Conservation (phyloP, 108 stramenopile species). For the Nitzschia putrida region DNA sequence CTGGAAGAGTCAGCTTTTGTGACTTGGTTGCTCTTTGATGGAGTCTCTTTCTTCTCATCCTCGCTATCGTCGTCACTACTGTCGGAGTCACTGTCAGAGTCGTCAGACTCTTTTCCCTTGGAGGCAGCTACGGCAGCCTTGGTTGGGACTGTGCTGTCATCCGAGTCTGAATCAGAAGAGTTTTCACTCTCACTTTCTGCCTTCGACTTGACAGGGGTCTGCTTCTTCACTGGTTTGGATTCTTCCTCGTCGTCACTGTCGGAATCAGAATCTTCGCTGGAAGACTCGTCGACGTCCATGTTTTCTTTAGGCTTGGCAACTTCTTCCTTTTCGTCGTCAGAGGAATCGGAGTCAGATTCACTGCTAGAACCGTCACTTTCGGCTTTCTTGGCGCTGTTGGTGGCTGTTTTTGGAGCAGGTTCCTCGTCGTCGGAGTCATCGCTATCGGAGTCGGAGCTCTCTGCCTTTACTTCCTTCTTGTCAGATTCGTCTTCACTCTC, state of each 20-base stretch:
- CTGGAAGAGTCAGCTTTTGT: conserved; percentile 8
- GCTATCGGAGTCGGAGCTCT: not conserved
- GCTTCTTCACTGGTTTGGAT: not conserved
- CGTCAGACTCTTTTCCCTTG: not conserved
- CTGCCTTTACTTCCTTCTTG: conserved; percentile 16
- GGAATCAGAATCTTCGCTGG: conserved; percentile 12
- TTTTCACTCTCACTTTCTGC: conserved; percentile 27
- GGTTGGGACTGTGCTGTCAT: conserved; percentile 3
- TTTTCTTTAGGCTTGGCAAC: not conserved
- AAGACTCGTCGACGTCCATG: conserved; percentile 5
- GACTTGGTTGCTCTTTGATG: not conserved
- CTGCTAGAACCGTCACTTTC: conserved; percentile 13
- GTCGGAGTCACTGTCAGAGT: not conserved
- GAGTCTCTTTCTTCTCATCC: not conserved
- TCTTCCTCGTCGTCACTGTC: conserved; percentile 5
- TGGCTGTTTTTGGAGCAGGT: not conserved
- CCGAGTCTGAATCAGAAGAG: conserved; percentile 22
- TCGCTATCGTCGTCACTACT: not conserved
- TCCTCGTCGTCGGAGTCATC: conserved; percentile 4
- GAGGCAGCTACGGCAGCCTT: not conserved
- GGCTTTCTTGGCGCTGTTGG: not conserved
- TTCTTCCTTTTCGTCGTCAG: not conserved
- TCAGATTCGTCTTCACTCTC: conserved; percentile 22
- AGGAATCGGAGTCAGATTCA: conserved; percentile 2
- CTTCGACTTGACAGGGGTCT: conserved; percentile 11